A percentile compares a stretch with the other conserved stretches of the same genome.
phyloP scores from a whole-genome alignment of 1,284 basidiomycete genomes.

The Cutaneotrichosporon sp. region DNA sequence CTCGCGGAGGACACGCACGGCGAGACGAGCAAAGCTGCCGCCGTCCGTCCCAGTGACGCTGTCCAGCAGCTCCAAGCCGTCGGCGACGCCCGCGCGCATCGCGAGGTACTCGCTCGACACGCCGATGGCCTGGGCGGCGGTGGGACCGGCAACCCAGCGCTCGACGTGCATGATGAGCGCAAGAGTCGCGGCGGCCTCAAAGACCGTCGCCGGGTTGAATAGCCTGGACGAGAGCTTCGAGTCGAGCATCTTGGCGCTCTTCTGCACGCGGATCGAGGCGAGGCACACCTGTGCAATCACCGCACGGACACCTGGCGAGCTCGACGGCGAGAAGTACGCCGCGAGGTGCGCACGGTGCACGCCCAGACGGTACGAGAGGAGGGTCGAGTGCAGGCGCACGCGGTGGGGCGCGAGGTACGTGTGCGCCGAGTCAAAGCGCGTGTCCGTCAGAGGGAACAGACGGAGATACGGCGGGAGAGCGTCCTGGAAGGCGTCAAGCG shows the following conservation, averaged over 20 bases:
- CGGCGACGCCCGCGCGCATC: constrained; percentile 40
- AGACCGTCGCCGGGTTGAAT: constrained; percentile 41
- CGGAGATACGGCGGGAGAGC: constrained; percentile 45
- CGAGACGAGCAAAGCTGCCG: constrained; percentile 30
- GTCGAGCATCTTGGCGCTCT: constrained; percentile 47
- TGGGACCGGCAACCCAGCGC: constrained; percentile 26
- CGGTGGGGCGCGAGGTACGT: constrained; percentile 45
- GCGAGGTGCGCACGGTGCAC: constrained; percentile 43
- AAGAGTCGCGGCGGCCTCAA: constrained; percentile 42
- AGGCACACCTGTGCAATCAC: constrained; percentile 41
- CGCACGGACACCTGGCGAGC: constrained; percentile 31
- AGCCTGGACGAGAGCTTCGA: constrained; percentile 41
- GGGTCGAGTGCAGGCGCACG: constrained; percentile 39
- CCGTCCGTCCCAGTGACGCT: constrained; percentile 27
- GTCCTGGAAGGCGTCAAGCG: constrained; percentile 45
- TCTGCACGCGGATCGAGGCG: constrained; percentile 39
- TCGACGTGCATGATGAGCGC: constrained; percentile 46
- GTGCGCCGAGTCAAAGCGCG: constrained; percentile 38
- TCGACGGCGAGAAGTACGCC: constrained; percentile 36
- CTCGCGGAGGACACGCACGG: constrained; percentile 38
- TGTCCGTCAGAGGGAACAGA: constrained; percentile 46
- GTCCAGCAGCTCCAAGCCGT: constrained; percentile 46
- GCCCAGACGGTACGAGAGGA: constrained; percentile 41
- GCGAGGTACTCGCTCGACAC: constrained; percentile 31
- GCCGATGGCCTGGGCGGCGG: constrained; percentile 14